phyloP scores from a whole-genome alignment of 345 rosid genomes.

The Linum trigynum region DNA sequence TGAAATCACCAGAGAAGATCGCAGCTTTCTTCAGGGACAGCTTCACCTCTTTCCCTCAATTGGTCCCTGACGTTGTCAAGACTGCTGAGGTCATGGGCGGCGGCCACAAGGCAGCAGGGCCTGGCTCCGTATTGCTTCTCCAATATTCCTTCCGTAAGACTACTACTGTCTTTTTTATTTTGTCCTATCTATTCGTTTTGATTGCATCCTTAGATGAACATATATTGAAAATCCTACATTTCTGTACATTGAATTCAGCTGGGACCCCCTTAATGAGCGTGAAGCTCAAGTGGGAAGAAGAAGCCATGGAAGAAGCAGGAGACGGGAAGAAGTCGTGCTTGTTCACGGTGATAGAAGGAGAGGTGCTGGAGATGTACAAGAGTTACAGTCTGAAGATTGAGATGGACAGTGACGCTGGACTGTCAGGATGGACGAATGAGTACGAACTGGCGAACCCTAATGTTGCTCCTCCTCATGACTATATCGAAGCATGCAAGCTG shows the following conservation, averaged over 20 bases:
- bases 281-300: background rate
- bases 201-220: background rate
- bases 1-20: background rate
- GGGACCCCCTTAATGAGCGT: background rate
- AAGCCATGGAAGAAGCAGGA: background rate
- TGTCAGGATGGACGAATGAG: too few species aligned
- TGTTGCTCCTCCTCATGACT: too few species aligned
- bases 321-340: background rate
- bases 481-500: too few species aligned
- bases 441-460: too few species aligned
- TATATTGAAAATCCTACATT: too few species aligned
- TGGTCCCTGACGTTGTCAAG: background rate
- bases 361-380: background rate
- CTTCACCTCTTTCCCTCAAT: background rate
- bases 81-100: background rate
- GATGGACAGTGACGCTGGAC: too few species aligned
- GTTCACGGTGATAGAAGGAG: background rate
- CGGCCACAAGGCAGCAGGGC: background rate
- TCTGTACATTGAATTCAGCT: background rate
- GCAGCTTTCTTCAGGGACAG: background rate
- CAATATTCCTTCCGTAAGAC: background rate
- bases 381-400: too few species aligned
- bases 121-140: background rate
- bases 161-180: too few species aligned
- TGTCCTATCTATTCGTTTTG: too few species aligned